Percentiles rank a stretch among this genome's conserved stretches.
phyloP scores from a whole-genome alignment of 257 asterid species.

The Lycium barbarum region DNA sequence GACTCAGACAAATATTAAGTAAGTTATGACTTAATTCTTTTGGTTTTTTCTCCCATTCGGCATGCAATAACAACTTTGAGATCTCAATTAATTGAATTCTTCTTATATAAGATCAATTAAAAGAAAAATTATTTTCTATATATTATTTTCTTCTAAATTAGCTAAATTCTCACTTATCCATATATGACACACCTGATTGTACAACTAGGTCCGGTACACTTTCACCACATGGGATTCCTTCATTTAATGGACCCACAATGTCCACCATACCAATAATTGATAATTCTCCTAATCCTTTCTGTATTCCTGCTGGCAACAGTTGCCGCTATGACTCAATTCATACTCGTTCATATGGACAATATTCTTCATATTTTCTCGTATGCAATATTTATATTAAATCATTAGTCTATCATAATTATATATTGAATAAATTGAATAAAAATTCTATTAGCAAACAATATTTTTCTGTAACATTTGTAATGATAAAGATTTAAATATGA shows the following conservation, averaged over 20 bases:
- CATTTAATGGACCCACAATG: neutral
- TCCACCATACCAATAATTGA: constrained; percentile 2
- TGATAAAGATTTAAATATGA: neutral
- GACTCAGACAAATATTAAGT: neutral
- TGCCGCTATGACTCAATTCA: neutral
- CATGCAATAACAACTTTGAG: too few relatives aligned
- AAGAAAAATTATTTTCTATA: too few relatives aligned
- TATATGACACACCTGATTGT: neutral
- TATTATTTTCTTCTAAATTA: neutral
- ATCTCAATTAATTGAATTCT: too few relatives aligned
- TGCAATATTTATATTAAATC: neutral
- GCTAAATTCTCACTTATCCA: neutral
- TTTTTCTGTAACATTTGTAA: neutral
- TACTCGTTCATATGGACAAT: neutral
- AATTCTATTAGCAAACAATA: neutral
- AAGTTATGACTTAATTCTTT: too few relatives aligned
- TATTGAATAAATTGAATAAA: too few relatives aligned
- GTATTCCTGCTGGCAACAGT: constrained; percentile 20
- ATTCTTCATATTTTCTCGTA: neutral
- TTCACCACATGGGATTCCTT: neutral
- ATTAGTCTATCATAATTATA: neutral
- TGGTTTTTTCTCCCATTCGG: too few relatives aligned
- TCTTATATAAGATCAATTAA: too few relatives aligned
- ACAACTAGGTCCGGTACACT: neutral
- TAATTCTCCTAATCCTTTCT: constrained; percentile 8